Conservation (phyloP, 1,139 yeast genomes). For the Lodderomyces oxycetoniae region DNA sequence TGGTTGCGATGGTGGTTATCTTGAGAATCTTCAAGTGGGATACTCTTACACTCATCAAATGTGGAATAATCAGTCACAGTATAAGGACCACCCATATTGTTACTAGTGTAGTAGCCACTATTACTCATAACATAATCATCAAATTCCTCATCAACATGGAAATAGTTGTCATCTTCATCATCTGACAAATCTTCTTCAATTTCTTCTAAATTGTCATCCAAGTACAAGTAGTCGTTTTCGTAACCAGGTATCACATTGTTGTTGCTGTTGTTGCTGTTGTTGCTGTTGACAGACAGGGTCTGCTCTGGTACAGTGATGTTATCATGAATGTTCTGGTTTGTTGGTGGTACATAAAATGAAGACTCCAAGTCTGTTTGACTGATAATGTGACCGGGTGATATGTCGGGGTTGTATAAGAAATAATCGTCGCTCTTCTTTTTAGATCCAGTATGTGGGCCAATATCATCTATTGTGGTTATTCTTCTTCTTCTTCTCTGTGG, state of each 20-base stretch:
- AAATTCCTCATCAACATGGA: slow-evolving; percentile 37
- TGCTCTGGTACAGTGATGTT: slow-evolving; percentile 1
- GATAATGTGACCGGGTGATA: slow-evolving; percentile 41
- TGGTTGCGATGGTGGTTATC: background rate
- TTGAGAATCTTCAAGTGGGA: slow-evolving; percentile 1
- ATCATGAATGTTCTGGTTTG: slow-evolving; percentile 1
- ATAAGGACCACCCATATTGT: background rate
- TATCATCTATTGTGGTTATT: slow-evolving; percentile 31
- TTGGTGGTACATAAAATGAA: slow-evolving; percentile 28
- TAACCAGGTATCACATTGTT: slow-evolving; percentile 26
- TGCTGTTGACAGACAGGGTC: too few species aligned
- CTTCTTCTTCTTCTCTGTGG: slow-evolving; percentile 27
- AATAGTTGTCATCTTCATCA: slow-evolving; percentile 37
- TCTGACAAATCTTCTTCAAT: slow-evolving; percentile 37
- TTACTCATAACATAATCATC: slow-evolving; percentile 27
- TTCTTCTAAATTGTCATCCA: slow-evolving; percentile 30
- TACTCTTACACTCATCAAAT: slow-evolving; percentile 8
- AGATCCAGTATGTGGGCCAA: slow-evolving; percentile 13
- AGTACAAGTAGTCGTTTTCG: slow-evolving; percentile 32
- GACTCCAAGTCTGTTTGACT: slow-evolving; percentile 22
- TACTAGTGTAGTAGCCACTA: slow-evolving; percentile 6
- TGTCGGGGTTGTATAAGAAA: slow-evolving; percentile 39
- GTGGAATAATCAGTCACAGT: slow-evolving; percentile 7
- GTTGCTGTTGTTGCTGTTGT: slow-evolving; percentile 3
- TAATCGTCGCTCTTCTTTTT: slow-evolving; percentile 23